Evolutionary conservation across 805 yeast species (phyloP), one percentile per base, ranked within the genome.

Genomic region (Candida vaughaniae): DNA sequence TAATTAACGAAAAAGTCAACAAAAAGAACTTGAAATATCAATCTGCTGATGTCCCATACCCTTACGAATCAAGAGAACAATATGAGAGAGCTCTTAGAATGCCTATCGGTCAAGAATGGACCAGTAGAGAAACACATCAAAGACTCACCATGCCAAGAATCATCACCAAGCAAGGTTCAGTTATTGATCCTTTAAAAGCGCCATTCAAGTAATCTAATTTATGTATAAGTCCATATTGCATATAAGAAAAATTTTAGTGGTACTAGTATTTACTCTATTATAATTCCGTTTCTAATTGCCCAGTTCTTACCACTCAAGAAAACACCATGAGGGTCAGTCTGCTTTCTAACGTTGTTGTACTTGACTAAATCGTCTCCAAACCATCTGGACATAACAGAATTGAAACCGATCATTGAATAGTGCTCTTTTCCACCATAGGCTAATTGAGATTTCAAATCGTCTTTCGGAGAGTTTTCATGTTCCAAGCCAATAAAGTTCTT

Each of bases 31-130:
- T 79, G 53, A 89, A 87, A 63, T 93, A 87, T 64, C 89, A 82
- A 59, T 84, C 96, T 2, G 74, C 81, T 26, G 79, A 83, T n/a
- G 96, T 93, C 32, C 98, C 98, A 18, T 91, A 82, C 75, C 97
- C 97, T 42, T 93, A 75, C 60, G 97, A 93, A 65, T 83, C 82
- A 42, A 75, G 82, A 57, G 98, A 89, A 57, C 98, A 93, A 64
- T 93, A 93, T 60, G 99, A 93, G 62, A 78, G 96, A 56, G 80
- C 95, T 4, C 69, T 93, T 53, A 77, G 95, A 56, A 83, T 88
- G 88, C 97, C 98, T n/a, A 69, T 93, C 43, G 98, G 98, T 17
- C 95, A 86, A 60, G 96, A 93, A 63, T 93, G 98, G 98, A 81
- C 91, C 6, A 78, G 95, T 5, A 80, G 87, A 55, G 83, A 80